These are phyloP conservation scores for Mycosphaerelloides madeirae DNA, from an alignment of 2,329 filamentous ascomycete species.

Conservation along the genomic window DNA sequence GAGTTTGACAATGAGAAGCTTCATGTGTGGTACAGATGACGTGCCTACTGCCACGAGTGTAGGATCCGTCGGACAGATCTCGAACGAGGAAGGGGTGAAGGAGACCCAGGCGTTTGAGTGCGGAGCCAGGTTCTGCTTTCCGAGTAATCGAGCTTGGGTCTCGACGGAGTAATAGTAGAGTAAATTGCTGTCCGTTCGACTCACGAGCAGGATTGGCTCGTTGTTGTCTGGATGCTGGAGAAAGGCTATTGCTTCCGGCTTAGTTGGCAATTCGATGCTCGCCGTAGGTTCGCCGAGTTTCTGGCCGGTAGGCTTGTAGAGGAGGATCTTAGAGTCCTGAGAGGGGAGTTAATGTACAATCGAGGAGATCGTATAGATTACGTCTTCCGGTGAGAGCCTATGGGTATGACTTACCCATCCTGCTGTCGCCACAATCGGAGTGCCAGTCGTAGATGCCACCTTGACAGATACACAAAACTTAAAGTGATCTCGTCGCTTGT, in stretches of 20 bases:
- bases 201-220: constrained; percentile 49
- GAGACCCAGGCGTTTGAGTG: constrained; percentile 61
- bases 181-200: constrained; percentile 55
- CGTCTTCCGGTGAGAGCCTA: too few species aligned
- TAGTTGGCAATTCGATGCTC: constrained; percentile 44
- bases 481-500: constrained; percentile 51
- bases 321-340: constrained; percentile 48
- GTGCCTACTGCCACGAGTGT: constrained; percentile 56
- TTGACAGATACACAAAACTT: too few species aligned
- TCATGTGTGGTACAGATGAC: constrained; percentile 58
- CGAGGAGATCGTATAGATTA: too few species aligned
- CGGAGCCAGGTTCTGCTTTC: constrained; percentile 57
- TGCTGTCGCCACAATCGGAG: constrained; percentile 52
- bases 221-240: constrained; percentile 46
- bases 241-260: constrained; percentile 56
- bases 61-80: constrained; percentile 52
- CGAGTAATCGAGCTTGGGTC: constrained; percentile 41
- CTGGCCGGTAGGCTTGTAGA: constrained; percentile 41
- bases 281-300: constrained; percentile 39
- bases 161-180: constrained; percentile 52
- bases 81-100: constrained; percentile 57
- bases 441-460: too few species aligned
- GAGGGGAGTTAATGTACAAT: too few species aligned
- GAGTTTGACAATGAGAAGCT: constrained; percentile 55
- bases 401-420: constrained; percentile 47